Evolutionary conservation across 129 eudicot species (phyloP).

Genomic region (Escallonia rubra): DNA sequence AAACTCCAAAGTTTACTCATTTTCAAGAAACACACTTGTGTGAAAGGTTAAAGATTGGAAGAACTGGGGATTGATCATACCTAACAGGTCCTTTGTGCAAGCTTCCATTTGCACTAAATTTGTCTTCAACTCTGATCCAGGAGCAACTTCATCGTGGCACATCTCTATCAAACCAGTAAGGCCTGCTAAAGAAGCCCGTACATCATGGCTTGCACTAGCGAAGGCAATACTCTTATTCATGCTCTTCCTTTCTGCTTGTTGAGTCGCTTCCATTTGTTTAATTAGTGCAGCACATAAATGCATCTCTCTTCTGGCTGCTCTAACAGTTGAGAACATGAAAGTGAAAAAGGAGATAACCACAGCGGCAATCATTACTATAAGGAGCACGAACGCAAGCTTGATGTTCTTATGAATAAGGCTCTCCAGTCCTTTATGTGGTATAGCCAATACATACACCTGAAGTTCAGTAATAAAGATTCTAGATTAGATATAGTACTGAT

Average conservation of each 20-base stretch:
- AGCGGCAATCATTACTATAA: slow-evolving; percentile 15
- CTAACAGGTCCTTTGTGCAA: slow-evolving; percentile 43
- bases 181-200: slow-evolving; percentile 63
- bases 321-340: slow-evolving; percentile 23
- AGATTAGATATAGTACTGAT: no score
- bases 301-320: slow-evolving; percentile 41
- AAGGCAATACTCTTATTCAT: slow-evolving; percentile 55
- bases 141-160: slow-evolving; percentile 18
- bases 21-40: no score
- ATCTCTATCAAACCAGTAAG: slow-evolving; percentile 50
- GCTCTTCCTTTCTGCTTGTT: slow-evolving; percentile 54
- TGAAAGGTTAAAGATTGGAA: not conserved
- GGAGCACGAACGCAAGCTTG: slow-evolving; percentile 18
- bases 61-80: slow-evolving; percentile 16
- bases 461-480: no score
- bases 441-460: slow-evolving; percentile 48
- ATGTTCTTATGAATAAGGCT: slow-evolving; percentile 26
- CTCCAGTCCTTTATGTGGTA: slow-evolving; percentile 31
- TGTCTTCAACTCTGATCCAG: slow-evolving; percentile 35
- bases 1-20: no score
- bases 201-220: slow-evolving; percentile 70
- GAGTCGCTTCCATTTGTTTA: slow-evolving; percentile 57
- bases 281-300: slow-evolving; percentile 39
- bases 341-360: slow-evolving; percentile 1
- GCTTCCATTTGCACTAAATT: slow-evolving; percentile 31